Base-by-base conservation (phyloP, 2,329 filamentous ascomycete species). In the Boeremia lycopersici region DNA sequence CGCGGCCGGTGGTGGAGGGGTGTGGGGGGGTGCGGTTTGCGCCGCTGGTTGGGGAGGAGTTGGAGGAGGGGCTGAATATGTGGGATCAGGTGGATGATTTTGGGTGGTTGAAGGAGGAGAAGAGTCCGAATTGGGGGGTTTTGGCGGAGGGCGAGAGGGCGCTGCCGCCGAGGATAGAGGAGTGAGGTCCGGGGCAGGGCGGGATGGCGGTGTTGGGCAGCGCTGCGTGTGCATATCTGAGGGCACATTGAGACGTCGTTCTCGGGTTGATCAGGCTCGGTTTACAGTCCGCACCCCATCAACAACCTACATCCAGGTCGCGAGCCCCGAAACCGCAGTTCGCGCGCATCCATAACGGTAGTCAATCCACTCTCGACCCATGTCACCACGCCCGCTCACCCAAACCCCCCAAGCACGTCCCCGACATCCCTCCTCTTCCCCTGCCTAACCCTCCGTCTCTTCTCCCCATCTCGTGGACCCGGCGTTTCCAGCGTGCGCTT, bases 51-150 rank as follows among this genome's bases (percentile, higher is more conserved):
- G 74, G 77, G 19, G 76, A 74, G 31, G 40, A 55, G 41, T 6
- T 29, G 13, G 46, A 42, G 13, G 8, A 38, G 42, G 35, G 8
- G n/a, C 1, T 48, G 10, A 93, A 96, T 71, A 84, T 89, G 66
- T 99, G 91, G 91, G 84, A 93, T 64, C 86, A 95, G 67, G 90
- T 98, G 13, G 91, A 98, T 73, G 95, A 99, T 74, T 99, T 99
- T 81, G 96, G 96, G 77, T 98, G 95, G 95, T 83, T 97, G 60
- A 96, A 93, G 74, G 82, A 84, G 13, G 91, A 90, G 53, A 85
- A 86, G 28, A 97, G 91, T 70, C 95, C 95, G 2, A 93, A 99
- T 71, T 99, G 93, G 91, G 84, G 80, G 30, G 76, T 91, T 2
- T 65, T 98, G 19, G 79, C 84, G 1, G 82, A 86, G 47, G 79